These are phyloP conservation scores for Neonectria faginata DNA, from an alignment of 2,329 filamentous ascomycete species.

Conservation along the genomic window DNA sequence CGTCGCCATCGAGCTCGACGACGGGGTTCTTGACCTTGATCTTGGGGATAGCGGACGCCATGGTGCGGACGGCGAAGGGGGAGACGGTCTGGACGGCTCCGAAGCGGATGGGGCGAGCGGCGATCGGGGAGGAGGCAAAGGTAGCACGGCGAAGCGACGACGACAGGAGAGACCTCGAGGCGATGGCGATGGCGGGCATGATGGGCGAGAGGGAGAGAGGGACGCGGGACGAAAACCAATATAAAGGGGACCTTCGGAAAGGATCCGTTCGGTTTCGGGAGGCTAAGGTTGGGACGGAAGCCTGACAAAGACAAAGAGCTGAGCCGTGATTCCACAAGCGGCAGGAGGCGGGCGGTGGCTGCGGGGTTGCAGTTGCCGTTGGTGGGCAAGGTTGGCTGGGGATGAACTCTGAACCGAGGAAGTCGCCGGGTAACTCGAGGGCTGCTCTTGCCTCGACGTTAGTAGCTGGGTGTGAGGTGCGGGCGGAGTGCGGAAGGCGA, in stretches of 20 bases:
- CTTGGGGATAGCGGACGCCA: conserved; percentile 74
- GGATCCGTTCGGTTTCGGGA: conserved; percentile 28
- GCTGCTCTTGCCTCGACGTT: not conserved
- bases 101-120: conserved; percentile 51
- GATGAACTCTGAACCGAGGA: conserved; percentile 41
- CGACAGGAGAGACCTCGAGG: conserved; percentile 48
- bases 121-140: conserved; percentile 40
- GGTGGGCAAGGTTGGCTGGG: conserved; percentile 16
- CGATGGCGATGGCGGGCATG: conserved; percentile 47
- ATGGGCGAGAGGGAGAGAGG: conserved; percentile 41
- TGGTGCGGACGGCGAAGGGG: conserved; percentile 73
- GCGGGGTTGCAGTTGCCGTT: conserved; percentile 11
- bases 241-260: conserved; percentile 39
- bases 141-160: conserved; percentile 47
- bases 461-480: not conserved
- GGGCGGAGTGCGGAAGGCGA: conserved; percentile 34
- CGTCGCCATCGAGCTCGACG: conserved; percentile 93
- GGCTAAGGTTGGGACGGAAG: conserved; percentile 14
- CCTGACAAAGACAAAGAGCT: conserved; percentile 18
- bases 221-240: conserved; percentile 42
- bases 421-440: conserved; percentile 40
- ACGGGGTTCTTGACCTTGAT: conserved; percentile 99
- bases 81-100: conserved; percentile 58
- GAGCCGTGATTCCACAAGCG: conserved; percentile 19
- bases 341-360: conserved; percentile 11